These are phyloP conservation scores for Lichenothelia convexa DNA, from an alignment of 495 filamentous ascomycete genomes.

Conservation along the genomic window DNA sequence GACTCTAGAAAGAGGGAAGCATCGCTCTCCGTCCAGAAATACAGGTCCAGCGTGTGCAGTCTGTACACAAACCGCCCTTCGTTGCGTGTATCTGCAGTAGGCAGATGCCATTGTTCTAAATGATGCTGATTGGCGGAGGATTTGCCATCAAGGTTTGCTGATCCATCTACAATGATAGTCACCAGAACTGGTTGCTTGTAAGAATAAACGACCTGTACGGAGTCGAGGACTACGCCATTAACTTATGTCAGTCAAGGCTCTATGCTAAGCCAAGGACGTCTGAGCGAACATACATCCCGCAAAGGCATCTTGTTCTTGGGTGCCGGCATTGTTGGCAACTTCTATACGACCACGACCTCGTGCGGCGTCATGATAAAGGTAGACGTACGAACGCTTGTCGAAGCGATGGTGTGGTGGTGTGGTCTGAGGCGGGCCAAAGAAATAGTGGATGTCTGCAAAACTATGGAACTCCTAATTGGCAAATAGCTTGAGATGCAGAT, in stretches of 20 bases:
- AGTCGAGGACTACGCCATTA: constrained; percentile 33
- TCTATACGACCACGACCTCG: constrained; percentile 55
- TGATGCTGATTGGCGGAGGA: constrained; percentile 15
- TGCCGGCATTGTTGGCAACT: constrained; percentile 74
- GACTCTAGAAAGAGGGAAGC: constrained; percentile 53
- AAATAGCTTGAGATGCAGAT: neutral
- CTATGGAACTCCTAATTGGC: constrained; percentile 26
- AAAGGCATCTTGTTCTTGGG: constrained; percentile 77
- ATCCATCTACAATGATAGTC: constrained; percentile 52
- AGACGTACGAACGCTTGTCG: constrained; percentile 76
- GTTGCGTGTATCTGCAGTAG: constrained; percentile 47
- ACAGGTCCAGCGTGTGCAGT: constrained; percentile 70
- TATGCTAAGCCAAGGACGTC: too few relatives aligned
- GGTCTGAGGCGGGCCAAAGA: constrained; percentile 50
- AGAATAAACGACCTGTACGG: constrained; percentile 47
- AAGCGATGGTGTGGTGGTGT: constrained; percentile 71
- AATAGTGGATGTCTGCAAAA: constrained; percentile 82
- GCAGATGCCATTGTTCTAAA: constrained; percentile 58
- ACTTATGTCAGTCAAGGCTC: too few relatives aligned
- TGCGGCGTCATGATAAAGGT: constrained; percentile 59
- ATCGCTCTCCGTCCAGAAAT: constrained; percentile 72
- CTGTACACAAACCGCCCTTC: constrained; percentile 54
- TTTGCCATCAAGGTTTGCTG: constrained; percentile 11
- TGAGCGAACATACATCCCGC: constrained; percentile 49
- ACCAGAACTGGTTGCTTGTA: constrained; percentile 61